These are phyloP conservation scores for Sugiyamaella smithiae DNA, from an alignment of 805 yeast genomes.

Conservation along the genomic window DNA sequence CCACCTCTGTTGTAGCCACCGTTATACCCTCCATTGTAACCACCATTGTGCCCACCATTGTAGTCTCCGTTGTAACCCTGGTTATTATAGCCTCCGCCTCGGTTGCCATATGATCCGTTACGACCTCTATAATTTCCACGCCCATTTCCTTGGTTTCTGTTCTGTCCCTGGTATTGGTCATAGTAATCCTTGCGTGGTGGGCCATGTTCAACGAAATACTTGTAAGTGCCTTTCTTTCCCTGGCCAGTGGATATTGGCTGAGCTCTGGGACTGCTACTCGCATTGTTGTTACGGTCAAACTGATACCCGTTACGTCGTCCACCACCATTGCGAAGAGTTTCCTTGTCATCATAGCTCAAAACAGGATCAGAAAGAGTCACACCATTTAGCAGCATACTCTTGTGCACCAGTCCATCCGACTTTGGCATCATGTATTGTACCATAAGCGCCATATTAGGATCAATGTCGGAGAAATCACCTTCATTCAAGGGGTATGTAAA, in stretches of 20 bases:
- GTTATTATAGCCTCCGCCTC: constrained; percentile 20
- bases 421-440: constrained; percentile 53
- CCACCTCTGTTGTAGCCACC: constrained; percentile 15
- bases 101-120: constrained; percentile 6
- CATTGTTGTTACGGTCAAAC: constrained; percentile 16
- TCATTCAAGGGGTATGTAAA: constrained; percentile 48
- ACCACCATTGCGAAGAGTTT: constrained; percentile 51
- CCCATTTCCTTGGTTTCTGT: constrained; percentile 18
- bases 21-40: constrained; percentile 12
- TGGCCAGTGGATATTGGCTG: constrained; percentile 1
- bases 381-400: constrained; percentile 83
- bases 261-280: constrained; percentile 14
- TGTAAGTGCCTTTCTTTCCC: constrained; percentile 23
- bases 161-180: constrained; percentile 12
- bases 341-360: constrained; percentile 67
- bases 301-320: constrained; percentile 26
- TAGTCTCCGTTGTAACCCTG: constrained; percentile 17
- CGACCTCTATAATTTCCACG: constrained; percentile 8
- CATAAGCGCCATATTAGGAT: constrained; percentile 41
- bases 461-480: constrained; percentile 44
- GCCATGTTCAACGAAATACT: constrained; percentile 10
- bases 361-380: constrained; percentile 60
- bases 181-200: constrained; percentile 14
- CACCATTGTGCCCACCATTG: constrained; percentile 22
- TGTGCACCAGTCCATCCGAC: constrained; percentile 29